Evolutionary conservation across 352 stramenopile genomes (phyloP).

Genomic region (Globisporangium echinulatum): DNA sequence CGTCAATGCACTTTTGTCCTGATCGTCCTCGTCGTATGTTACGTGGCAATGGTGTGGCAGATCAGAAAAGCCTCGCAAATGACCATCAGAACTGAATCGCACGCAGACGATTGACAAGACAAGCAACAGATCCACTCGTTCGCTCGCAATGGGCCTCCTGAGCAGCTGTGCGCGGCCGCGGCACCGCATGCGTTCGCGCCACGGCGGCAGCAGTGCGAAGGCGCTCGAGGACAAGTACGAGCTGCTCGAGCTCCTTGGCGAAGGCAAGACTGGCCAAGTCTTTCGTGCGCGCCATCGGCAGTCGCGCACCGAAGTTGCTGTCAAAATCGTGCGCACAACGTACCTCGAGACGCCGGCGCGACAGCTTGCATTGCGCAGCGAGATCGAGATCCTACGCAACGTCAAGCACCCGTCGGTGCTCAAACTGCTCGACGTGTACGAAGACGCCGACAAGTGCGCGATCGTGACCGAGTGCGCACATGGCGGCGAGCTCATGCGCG

Average conservation of each 20-base stretch:
- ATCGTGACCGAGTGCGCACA: conserved; percentile 63
- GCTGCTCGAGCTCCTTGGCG: conserved; percentile 55
- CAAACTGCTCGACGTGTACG: conserved; percentile 55
- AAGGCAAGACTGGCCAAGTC: conserved; percentile 75
- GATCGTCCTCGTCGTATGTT: too few species aligned
- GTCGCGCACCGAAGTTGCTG: conserved; percentile 39
- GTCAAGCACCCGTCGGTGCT: conserved; percentile 56
- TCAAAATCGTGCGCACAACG: conserved; percentile 59
- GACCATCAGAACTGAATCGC: too few species aligned
- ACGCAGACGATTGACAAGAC: neutral
- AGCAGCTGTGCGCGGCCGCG: neutral
- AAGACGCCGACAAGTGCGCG: conserved; percentile 55
- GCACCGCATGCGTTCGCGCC: neutral
- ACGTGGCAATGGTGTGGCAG: too few species aligned
- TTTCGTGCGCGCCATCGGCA: conserved; percentile 41
- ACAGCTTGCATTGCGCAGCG: conserved; percentile 49
- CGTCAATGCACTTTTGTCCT: too few species aligned
- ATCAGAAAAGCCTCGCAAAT: too few species aligned
- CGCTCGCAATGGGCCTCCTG: neutral
- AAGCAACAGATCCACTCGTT: too few species aligned
- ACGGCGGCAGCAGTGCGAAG: neutral
- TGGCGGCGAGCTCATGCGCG: conserved; percentile 62
- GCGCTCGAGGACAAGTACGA: conserved; percentile 66
- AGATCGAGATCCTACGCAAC: conserved; percentile 52
- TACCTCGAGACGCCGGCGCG: conserved; percentile 71